Conservation (phyloP, 257 asterid species). For the Nemophila menziesii region DNA sequence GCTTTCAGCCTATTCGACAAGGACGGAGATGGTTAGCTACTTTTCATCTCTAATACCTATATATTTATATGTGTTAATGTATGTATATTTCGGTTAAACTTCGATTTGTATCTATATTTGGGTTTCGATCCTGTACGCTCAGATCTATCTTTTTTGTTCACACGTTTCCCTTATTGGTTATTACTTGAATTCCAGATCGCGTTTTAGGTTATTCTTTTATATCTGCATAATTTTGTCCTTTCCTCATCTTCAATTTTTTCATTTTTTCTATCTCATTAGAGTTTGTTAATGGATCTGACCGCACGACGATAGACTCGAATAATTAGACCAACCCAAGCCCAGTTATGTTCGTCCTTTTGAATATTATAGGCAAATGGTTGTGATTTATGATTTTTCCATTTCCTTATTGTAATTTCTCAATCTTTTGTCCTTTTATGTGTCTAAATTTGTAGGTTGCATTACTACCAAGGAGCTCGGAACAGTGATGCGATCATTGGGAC, state of each 20-base stretch:
- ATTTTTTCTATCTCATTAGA: too few species aligned
- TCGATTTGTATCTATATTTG: not conserved
- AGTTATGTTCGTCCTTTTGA: too few species aligned
- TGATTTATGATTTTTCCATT: too few species aligned
- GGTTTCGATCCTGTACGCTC: not conserved
- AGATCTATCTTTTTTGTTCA: not conserved
- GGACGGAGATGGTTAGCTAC: constrained; percentile 3
- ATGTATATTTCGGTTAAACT: not conserved
- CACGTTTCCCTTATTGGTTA: not conserved
- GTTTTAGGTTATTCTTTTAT: not conserved
- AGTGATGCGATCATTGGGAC: constrained; percentile 77
- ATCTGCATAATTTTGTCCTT: not conserved
- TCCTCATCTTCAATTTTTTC: too few species aligned
- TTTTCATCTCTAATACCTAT: not conserved
- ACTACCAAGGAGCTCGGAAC: constrained; percentile 90
- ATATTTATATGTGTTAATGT: not conserved
- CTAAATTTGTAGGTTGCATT: constrained; percentile 44
- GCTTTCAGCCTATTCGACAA: constrained; percentile 4
- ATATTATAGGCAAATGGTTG: too few species aligned
- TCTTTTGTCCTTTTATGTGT: too few species aligned
- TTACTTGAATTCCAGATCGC: not conserved
- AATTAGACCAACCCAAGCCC: too few species aligned
- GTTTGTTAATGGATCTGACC: too few species aligned
- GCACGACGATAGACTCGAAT: too few species aligned
- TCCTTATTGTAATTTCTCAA: too few species aligned